Base-by-base conservation (phyloP, 2,329 filamentous ascomycete genomes). In the Neonectria punicea region DNA sequence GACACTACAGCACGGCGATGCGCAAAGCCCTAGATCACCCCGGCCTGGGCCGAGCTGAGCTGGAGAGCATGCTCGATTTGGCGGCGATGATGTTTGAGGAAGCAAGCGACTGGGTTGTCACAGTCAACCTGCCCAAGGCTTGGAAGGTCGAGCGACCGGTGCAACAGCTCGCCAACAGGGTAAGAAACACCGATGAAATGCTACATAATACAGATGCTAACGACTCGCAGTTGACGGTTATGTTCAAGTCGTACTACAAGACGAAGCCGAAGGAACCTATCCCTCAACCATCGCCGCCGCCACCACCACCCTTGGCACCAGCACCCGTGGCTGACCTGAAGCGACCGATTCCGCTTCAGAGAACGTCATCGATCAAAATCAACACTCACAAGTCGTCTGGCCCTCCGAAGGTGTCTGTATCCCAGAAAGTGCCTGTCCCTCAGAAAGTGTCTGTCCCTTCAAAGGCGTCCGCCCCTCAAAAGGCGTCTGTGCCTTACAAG, bases 51-150 rank as follows among this genome's bases (percentile, higher is more conserved):
- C 77, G 81, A n/a, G 70, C 70, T 7, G 82, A 84, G 69, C 74
- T 83, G 58, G 80, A 81, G 63, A 81, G 74, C 43, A 74, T 84
- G 53, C 73, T 84, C 50, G 80, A 83, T 66, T 65, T 84, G n/a
- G 82, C 82, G 14, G 79, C 78, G 10, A 81, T 82, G 77, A 83
- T 84, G 80, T 83, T 83, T 67, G 81, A 83, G 62, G 81, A 82
- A 66, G 80, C 81, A 13, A 72, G 75, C 49, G 77, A 77, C 54
- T 84, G 80, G 78, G 74, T 83, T 9, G 57, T 83, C 11, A 82
- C 81, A 1, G 61, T 83, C 16, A 77, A 77, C 62, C 73, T 81
- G 56, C 82, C 82, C 9, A 81, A 81, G 69, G 75, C 72, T 9
- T 83, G 81, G 81, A 80, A 72, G 67, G 77, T 76, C 16, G 77